Evolutionary conservation across 2,329 filamentous ascomycete genomes (phyloP).

Genomic region (Trichothecium sympodiale): DNA sequence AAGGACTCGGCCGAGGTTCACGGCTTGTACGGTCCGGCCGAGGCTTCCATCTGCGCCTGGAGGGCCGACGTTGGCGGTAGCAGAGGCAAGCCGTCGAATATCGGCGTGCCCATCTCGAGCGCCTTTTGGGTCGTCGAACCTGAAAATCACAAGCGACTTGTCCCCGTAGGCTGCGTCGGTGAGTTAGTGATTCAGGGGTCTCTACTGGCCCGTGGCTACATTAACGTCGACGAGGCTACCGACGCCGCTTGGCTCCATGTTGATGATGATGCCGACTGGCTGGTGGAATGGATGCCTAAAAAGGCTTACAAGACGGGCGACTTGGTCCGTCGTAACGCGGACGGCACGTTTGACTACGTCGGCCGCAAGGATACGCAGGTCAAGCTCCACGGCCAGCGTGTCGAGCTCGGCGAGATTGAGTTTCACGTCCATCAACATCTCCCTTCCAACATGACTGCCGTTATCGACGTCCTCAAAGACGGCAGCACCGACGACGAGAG

Average conservation of each 20-base stretch:
- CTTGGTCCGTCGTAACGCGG: conserved; percentile 24
- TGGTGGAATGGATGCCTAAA: neutral
- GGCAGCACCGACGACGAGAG: neutral
- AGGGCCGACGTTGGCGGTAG: conserved; percentile 11
- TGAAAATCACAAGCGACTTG: conserved; percentile 8
- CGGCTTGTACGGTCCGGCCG: conserved; percentile 2
- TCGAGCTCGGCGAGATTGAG: conserved; percentile 27
- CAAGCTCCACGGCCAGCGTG: conserved; percentile 42
- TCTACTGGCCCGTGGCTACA: conserved; percentile 21
- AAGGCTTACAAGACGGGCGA: conserved; percentile 33
- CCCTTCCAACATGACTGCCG: neutral
- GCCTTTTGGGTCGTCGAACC: conserved; percentile 11
- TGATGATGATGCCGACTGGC: conserved; percentile 3
- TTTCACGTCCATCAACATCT: conserved; percentile 3
- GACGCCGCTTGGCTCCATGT: conserved; percentile 17
- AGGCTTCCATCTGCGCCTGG: neutral
- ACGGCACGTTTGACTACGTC: conserved; percentile 22
- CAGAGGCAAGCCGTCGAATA: conserved; percentile 1
- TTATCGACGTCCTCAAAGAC: neutral
- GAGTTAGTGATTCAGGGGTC: conserved; percentile 24
- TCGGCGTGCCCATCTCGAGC: conserved; percentile 4
- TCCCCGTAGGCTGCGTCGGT: conserved; percentile 13
- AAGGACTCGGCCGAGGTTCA: neutral
- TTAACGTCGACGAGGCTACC: conserved; percentile 23
- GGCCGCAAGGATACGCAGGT: conserved; percentile 44